Evolutionary conservation across 1,284 basidiomycete species (phyloP).

Genomic region (Leccinum fuscescens): DNA sequence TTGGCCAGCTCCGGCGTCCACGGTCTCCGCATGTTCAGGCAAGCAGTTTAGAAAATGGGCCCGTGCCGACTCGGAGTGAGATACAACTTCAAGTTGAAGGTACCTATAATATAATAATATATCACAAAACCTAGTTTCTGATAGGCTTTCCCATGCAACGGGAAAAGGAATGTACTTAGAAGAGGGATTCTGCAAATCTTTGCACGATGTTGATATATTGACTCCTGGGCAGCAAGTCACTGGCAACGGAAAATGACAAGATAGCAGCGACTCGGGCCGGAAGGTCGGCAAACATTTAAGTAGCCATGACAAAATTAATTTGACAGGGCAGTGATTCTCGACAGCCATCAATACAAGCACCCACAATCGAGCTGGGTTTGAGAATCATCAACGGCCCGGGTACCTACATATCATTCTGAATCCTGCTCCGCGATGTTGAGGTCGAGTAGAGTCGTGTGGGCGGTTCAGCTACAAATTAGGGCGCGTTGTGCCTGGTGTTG

Average conservation of each 20-base stretch:
- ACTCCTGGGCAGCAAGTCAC: not conserved
- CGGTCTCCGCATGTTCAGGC: not conserved
- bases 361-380: not conserved
- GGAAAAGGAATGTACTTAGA: not conserved
- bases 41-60: not conserved
- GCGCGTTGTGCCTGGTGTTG: not conserved
- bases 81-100: not conserved
- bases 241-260: not conserved
- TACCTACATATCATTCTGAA: not conserved
- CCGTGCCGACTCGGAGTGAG: not conserved
- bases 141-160: not conserved
- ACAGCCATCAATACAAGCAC: not conserved
- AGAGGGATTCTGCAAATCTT: not conserved
- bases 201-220: not conserved
- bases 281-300: constrained; percentile 9
- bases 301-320: constrained; percentile 9
- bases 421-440: not conserved
- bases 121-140: not conserved
- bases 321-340: constrained; percentile 6
- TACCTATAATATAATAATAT: no score
- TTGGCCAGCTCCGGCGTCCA: not conserved
- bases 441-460: not conserved
- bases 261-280: no score
- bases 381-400: not conserved
- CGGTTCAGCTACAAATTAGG: not conserved